Evolutionary conservation across 1,139 yeast species (phyloP).

Genomic region (Candida sp.): DNA sequence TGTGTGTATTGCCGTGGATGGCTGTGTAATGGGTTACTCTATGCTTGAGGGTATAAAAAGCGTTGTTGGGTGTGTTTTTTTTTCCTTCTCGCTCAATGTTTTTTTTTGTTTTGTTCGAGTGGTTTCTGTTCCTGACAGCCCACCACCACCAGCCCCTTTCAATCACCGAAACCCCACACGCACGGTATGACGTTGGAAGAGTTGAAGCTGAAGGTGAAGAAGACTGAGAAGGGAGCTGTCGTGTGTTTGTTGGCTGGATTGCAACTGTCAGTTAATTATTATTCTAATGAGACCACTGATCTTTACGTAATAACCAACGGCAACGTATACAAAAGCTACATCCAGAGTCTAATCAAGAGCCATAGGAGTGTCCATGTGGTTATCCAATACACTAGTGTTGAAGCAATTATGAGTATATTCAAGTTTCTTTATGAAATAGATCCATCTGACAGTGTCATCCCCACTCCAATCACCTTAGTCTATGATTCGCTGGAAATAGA

Average conservation of each 20-base stretch:
- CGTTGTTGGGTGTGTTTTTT: no score
- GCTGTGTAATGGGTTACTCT: neutral
- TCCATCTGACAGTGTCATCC: constrained; percentile 16
- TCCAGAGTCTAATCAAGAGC: constrained; percentile 17
- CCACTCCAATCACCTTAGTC: constrained; percentile 20
- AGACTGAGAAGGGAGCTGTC: constrained; percentile 3
- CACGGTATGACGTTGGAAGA: constrained; percentile 9
- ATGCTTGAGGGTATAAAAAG: neutral
- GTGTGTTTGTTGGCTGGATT: constrained; percentile 9
- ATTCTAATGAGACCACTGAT: constrained; percentile 15
- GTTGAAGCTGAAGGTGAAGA: neutral
- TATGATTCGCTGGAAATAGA: constrained; percentile 20
- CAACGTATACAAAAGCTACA: constrained; percentile 21
- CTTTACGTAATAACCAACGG: constrained; percentile 27
- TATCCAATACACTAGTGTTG: neutral
- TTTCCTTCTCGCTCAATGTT: no score
- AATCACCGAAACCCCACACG: no score
- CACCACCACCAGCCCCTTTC: no score
- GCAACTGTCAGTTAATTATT: constrained; percentile 14
- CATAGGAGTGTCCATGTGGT: constrained; percentile 2
- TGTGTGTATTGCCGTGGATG: neutral
- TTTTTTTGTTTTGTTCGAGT: no score
- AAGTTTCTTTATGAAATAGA: constrained; percentile 13
- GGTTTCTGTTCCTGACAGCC: no score
- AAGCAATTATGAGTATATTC: neutral